A percentile compares a stretch with the other conserved stretches of the same genome.
Conservation (phyloP, 2,329 filamentous ascomycete genomes). For the Ilyonectria robusta region DNA sequence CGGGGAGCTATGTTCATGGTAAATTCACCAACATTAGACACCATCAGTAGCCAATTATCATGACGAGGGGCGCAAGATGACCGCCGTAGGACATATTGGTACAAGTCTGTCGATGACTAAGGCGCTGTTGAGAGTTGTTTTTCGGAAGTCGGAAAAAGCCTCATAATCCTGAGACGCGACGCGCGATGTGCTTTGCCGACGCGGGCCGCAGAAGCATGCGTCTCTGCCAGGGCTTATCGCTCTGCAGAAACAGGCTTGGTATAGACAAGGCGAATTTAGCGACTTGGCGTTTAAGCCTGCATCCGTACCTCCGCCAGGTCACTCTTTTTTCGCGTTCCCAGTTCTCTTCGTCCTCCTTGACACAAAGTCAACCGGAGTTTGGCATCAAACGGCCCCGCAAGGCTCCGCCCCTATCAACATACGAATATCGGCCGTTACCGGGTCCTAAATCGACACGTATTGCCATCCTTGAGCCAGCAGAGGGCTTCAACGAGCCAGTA, state of each 20-base stretch:
- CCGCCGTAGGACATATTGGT: background rate
- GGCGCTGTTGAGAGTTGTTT: background rate
- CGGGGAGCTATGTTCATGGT: too few species aligned
- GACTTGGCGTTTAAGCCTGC: too few species aligned
- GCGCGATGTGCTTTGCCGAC: background rate
- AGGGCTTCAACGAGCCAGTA: conserved; percentile 21
- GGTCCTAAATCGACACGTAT: conserved; percentile 22
- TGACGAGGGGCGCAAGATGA: too few species aligned
- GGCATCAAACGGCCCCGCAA: conserved; percentile 28
- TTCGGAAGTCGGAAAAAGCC: background rate
- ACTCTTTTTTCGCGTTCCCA: background rate
- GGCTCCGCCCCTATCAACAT: conserved; percentile 1
- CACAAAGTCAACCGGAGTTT: conserved; percentile 20
- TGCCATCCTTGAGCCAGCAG: conserved; percentile 30
- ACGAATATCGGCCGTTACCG: conserved; percentile 24
- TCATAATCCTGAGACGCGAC: background rate
- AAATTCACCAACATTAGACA: too few species aligned
- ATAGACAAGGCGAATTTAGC: background rate
- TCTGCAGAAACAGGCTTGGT: background rate
- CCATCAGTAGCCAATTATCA: too few species aligned
- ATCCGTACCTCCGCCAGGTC: too few species aligned
- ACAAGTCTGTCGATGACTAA: background rate
- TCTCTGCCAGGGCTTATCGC: background rate
- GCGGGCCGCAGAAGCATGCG: background rate
- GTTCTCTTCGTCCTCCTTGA: background rate